Conservation (phyloP, 208 protist species). For the Leishmania martiniquensis region DNA sequence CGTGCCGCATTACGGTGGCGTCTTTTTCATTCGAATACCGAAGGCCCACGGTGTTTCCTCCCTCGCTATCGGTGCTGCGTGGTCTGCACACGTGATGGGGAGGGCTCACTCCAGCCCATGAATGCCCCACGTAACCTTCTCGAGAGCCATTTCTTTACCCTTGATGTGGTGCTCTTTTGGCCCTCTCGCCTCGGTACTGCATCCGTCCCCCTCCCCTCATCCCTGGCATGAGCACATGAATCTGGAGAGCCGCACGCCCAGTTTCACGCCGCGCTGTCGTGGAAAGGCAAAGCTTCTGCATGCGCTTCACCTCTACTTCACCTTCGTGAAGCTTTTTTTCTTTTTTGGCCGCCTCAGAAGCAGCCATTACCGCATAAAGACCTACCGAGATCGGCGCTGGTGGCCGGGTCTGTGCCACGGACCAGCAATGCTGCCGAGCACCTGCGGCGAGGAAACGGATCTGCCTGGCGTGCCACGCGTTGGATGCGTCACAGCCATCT, state of each 20-base stretch:
- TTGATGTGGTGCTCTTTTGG: not conserved
- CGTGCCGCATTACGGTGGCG: not conserved
- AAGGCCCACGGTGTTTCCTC: not conserved
- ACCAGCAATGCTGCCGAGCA: constrained; percentile 35
- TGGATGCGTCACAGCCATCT: constrained; percentile 66
- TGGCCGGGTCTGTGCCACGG: not conserved
- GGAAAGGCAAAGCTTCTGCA: not conserved
- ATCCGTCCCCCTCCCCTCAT: not conserved
- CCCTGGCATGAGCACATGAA: not conserved
- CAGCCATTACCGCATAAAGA: not conserved
- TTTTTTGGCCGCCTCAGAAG: too few species aligned
- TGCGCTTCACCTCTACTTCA: not conserved
- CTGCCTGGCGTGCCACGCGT: constrained; percentile 68
- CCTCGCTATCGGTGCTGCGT: not conserved
- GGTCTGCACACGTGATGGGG: not conserved
- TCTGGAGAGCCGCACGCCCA: not conserved
- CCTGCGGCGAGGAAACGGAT: constrained; percentile 72
- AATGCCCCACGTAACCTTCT: not conserved
- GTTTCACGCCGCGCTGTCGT: not conserved
- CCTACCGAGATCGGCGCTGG: not conserved
- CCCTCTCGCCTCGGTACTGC: not conserved
- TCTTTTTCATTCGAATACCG: not conserved
- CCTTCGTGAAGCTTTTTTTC: not conserved
- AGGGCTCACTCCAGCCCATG: not conserved
- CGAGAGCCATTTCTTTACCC: not conserved